Evolutionary conservation across 2,329 filamentous ascomycete genomes (phyloP).

Genomic region (Claviceps citrina): DNA sequence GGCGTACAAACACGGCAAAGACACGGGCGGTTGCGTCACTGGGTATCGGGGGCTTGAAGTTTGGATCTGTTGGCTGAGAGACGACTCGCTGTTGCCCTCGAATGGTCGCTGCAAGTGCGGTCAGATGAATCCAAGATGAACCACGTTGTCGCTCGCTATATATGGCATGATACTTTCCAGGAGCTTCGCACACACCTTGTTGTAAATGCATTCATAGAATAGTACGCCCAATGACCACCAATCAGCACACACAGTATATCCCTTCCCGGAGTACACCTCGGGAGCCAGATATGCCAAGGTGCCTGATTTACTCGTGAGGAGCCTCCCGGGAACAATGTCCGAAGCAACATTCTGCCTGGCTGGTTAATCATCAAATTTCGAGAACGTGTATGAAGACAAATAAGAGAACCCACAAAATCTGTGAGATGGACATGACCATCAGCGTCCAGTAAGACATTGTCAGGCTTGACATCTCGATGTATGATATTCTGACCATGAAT

Average conservation of each 20-base stretch:
- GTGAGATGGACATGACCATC: conserved; percentile 94
- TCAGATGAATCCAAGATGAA: too few species aligned
- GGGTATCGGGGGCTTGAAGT: conserved; percentile 74
- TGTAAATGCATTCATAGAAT: conserved; percentile 99
- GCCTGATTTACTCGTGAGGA: conserved; percentile 87
- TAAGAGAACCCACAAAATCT: conserved; percentile 60
- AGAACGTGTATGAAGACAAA: not conserved
- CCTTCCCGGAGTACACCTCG: conserved; percentile 81
- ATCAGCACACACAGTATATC: conserved; percentile 81
- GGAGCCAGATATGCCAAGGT: conserved; percentile 91
- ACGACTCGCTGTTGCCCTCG: conserved; percentile 72
- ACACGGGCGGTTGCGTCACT: conserved; percentile 82
- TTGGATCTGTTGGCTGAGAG: conserved; percentile 64
- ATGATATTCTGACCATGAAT: conserved; percentile 78
- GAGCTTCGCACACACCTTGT: conserved; percentile 50
- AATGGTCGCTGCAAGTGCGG: conserved; percentile 61
- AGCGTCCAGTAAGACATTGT: conserved; percentile 76
- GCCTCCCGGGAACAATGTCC: conserved; percentile 69
- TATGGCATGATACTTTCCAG: too few species aligned
- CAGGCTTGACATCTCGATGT: conserved; percentile 81
- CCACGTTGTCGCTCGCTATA: too few species aligned
- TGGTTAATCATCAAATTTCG: conserved; percentile 7
- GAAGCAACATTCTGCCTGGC: conserved; percentile 82
- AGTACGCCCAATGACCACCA: conserved; percentile 98
- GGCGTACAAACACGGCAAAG: conserved; percentile 73